Conservation (phyloP, 2,329 filamentous ascomycete species). For the Xylariomycetidae sp. region DNA sequence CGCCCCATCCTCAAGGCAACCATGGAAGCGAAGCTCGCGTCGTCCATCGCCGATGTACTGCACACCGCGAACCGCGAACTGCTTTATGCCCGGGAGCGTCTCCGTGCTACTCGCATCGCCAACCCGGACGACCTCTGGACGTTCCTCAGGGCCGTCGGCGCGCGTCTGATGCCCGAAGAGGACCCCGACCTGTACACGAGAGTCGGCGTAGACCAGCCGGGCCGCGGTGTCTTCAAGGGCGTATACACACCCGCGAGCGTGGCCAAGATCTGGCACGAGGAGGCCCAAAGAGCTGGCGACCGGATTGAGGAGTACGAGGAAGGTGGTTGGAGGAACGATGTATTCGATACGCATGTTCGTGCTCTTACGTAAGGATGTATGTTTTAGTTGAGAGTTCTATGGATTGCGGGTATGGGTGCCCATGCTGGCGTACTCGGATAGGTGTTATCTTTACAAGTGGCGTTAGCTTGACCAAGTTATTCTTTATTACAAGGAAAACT, state of each 20-base stretch:
- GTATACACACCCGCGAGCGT: conserved; percentile 87
- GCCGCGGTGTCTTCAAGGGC: conserved; percentile 65
- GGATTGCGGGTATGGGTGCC: too few relatives aligned
- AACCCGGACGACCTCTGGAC: conserved; percentile 75
- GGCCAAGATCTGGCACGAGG: conserved; percentile 83
- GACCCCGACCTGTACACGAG: conserved; percentile 74
- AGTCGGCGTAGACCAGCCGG: conserved; percentile 60
- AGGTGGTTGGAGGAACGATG: conserved; percentile 76
- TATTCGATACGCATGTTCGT: conserved; percentile 55
- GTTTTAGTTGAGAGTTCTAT: background rate
- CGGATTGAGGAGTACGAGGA: conserved; percentile 68
- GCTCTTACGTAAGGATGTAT: conserved; percentile 10
- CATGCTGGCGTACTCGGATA: too few relatives aligned
- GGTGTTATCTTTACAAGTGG: too few relatives aligned
- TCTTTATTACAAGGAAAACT: too few relatives aligned
- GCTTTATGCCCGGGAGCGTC: conserved; percentile 77
- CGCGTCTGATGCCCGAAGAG: conserved; percentile 65
- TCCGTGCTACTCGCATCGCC: conserved; percentile 80
- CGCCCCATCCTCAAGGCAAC: conserved; percentile 71
- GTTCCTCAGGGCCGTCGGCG: conserved; percentile 77
- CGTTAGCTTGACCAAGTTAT: too few relatives aligned
- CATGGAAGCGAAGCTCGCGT: conserved; percentile 72
- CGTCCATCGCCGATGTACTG: conserved; percentile 64
- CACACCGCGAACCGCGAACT: conserved; percentile 78
- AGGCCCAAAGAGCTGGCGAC: conserved; percentile 66